Percentiles rank a stretch among this genome's conserved stretches.
Evolutionary conservation across 192 early-diverging fungal species (phyloP).

Genomic region (Rhizoclosmatium globosum): DNA sequence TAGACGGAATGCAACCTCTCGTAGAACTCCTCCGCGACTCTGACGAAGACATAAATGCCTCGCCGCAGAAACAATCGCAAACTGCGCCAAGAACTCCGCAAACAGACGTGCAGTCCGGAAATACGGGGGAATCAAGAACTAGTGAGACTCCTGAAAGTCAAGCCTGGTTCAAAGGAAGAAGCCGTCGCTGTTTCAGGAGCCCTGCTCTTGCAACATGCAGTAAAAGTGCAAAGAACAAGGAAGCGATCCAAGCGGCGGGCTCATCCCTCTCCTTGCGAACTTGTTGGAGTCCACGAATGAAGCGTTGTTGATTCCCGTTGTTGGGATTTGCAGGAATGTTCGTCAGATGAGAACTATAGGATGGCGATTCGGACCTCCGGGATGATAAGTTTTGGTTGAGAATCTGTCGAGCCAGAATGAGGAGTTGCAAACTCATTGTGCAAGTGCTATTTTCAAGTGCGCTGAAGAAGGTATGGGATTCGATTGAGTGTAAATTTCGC

Average conservation of each 20-base stretch:
- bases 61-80: conserved; percentile 71
- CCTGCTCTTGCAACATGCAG: conserved; percentile 65
- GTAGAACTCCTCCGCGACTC: conserved; percentile 65
- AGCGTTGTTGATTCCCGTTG: conserved; percentile 67
- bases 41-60: conserved; percentile 68
- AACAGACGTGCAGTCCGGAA: conserved; percentile 64
- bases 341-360: conserved; percentile 66
- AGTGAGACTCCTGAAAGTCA: conserved; percentile 61
- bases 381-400: conserved; percentile 73
- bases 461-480: conserved; percentile 64
- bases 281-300: conserved; percentile 66
- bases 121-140: conserved; percentile 69
- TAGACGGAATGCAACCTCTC: conserved; percentile 69
- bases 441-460: conserved; percentile 72
- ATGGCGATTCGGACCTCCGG: conserved; percentile 64
- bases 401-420: conserved; percentile 67
- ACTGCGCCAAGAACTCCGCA: conserved; percentile 70
- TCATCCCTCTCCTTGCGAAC: conserved; percentile 68
- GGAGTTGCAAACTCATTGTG: conserved; percentile 68
- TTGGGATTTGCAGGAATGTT: conserved; percentile 72
- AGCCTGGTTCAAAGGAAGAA: conserved; percentile 52
- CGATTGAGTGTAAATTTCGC: conserved; percentile 30
- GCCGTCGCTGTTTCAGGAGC: conserved; percentile 68
- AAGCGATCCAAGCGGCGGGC: conserved; percentile 67
- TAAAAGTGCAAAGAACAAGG: conserved; percentile 70